A percentile compares a stretch with the other conserved stretches of the same genome.
phyloP scores from a whole-genome alignment of 2,329 filamentous ascomycete genomes.

The Gnomoniopsis smithogilvyi region DNA sequence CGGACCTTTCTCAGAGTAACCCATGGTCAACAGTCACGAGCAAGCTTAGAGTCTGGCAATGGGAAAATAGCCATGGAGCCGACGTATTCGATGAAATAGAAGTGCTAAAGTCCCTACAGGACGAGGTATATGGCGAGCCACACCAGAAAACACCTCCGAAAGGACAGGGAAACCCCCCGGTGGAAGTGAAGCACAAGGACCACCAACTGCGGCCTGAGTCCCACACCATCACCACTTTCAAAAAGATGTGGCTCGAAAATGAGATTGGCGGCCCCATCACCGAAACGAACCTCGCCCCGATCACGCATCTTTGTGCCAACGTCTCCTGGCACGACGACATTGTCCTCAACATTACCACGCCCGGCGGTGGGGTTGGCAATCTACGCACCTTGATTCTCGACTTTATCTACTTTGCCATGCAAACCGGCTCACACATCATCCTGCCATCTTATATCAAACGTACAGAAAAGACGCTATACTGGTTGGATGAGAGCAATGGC shows the following conservation, averaged over 20 bases:
- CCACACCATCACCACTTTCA: neutral
- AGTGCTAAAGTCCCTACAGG: too few species aligned
- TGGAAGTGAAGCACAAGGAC: too few species aligned
- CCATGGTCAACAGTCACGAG: too few species aligned
- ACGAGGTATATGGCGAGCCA: too few species aligned
- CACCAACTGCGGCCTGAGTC: too few species aligned
- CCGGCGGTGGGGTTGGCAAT: slow-evolving; percentile 6
- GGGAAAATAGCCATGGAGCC: too few species aligned
- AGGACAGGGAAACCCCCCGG: too few species aligned
- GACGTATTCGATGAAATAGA: too few species aligned
- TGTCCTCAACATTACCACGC: neutral
- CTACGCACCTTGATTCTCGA: slow-evolving; percentile 8
- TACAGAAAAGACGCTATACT: slow-evolving; percentile 4
- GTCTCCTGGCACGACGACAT: slow-evolving; percentile 1
- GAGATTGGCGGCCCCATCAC: slow-evolving; percentile 5
- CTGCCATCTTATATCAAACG: slow-evolving; percentile 8
- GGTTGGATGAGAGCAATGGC: slow-evolving; percentile 7
- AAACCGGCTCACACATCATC: neutral
- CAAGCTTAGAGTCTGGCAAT: too few species aligned
- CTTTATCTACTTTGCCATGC: slow-evolving; percentile 7
- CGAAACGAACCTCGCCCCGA: neutral
- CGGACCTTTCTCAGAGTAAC: too few species aligned
- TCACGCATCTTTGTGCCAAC: neutral
- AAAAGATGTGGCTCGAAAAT: neutral
- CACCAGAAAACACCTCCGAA: too few species aligned